Evolutionary conservation across 805 yeast species (phyloP).

Genomic region (Candida krabiensis): DNA sequence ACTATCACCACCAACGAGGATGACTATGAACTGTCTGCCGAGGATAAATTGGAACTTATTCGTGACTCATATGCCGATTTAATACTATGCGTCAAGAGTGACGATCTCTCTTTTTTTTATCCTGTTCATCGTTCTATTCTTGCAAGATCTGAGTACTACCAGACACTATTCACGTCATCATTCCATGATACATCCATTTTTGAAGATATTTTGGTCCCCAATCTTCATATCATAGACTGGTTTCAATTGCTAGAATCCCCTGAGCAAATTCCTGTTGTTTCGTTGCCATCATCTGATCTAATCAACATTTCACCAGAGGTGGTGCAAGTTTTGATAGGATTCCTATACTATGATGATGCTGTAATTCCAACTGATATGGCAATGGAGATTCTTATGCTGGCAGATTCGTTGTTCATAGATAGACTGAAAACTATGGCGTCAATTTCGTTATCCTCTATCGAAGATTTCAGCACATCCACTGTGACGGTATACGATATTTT

Average conservation of each 20-base stretch:
- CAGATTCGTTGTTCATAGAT: constrained; percentile 62
- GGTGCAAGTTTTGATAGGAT: constrained; percentile 49
- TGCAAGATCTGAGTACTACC: constrained; percentile 61
- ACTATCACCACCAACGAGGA: not conserved
- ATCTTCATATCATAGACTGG: constrained; percentile 23
- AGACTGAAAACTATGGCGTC: constrained; percentile 66
- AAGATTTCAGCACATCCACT: constrained; percentile 20
- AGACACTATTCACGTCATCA: constrained; percentile 57
- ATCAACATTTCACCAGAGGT: constrained; percentile 8
- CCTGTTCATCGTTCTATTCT: constrained; percentile 68
- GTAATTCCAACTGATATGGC: constrained; percentile 50
- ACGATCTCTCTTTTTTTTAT: constrained; percentile 37
- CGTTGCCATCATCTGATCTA: constrained; percentile 18
- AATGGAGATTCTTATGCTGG: constrained; percentile 55
- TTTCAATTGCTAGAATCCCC: constrained; percentile 10
- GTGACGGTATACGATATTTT: constrained; percentile 54
- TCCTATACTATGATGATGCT: constrained; percentile 60
- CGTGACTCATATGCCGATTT: constrained; percentile 47
- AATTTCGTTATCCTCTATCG: constrained; percentile 39
- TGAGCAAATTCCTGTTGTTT: constrained; percentile 20
- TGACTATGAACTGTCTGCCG: constrained; percentile 16
- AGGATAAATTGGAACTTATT: constrained; percentile 26
- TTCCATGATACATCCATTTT: constrained; percentile 30
- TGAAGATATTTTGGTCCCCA: constrained; percentile 12
- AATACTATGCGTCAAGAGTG: constrained; percentile 36